Evolutionary conservation across 495 filamentous ascomycete species (phyloP), one percentile per base, ranked within the genome.

Genomic region (Parathielavia hyrcaniae): DNA sequence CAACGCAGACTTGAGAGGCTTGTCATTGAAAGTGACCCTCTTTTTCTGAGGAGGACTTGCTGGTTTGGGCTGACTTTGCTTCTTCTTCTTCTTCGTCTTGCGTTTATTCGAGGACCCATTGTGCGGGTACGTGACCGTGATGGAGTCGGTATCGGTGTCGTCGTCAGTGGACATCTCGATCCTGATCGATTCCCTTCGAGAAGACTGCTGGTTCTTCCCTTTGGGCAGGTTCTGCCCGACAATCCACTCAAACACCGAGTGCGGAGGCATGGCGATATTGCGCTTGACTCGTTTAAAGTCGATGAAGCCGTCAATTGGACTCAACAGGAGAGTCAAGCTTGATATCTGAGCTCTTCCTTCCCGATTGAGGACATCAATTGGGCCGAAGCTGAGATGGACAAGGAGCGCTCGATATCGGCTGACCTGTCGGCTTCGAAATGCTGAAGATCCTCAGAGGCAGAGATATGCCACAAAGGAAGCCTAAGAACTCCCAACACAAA

Each of bases 121-220:
- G 17, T 63, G 66, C 11, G 75, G 75, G 39, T 70, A 71, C 5
- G 68, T 68, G n/a, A 78, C 19, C 1, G 63, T 62, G 34, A 76
- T 36, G 9, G 60, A 59, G 32, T 77, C 75, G 16, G 65, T 61
- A 35, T 67, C 61, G 10, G 61, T 62, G 34, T 71, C 69, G 35
- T 77, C 72, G 50, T 78, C 71, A 11, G 74, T 74, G 14, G 67
- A 50, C 8, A 78, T 41, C 30, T 71, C 66, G 16, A 74, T 39
- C 9, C 58, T 60, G 40, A 72, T 58, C 20, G 73, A 38, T 17
- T 59, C 34, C 10, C 61, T 19, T 47, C 49, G 5, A 61, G 64
- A 20, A 19, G 40, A 14, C 32, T 64, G 13, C 19, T 64, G 68
- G 17, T 53, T 62, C 20, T 46, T 55, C 11, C 26, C n/a, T 9